Evolutionary conservation across 2,329 filamentous ascomycete species (phyloP).

Genomic region (Monascus ruber): DNA sequence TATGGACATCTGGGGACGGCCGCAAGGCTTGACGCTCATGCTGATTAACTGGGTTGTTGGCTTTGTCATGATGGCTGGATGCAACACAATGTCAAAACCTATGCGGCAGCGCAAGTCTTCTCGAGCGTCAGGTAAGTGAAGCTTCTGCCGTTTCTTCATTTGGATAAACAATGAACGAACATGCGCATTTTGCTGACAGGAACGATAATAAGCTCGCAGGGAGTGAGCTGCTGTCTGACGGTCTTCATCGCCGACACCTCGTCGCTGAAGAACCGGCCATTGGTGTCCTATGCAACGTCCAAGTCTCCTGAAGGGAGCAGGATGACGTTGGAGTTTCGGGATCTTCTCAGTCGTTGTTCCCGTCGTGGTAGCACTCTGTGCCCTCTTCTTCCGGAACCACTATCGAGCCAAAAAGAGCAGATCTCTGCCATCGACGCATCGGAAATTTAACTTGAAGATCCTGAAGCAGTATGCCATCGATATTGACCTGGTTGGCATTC

Average conservation of each 20-base stretch:
- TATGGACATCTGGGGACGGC: constrained; percentile 51
- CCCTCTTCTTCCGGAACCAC: constrained; percentile 43
- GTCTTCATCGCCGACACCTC: constrained; percentile 53
- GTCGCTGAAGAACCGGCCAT: constrained; percentile 43
- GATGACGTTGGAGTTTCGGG: constrained; percentile 51
- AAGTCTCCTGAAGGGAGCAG: constrained; percentile 27
- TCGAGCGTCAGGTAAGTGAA: constrained; percentile 27
- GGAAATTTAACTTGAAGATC: constrained; percentile 37
- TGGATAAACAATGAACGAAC: too few relatives aligned
- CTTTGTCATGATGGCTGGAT: constrained; percentile 49
- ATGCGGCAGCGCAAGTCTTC: constrained; percentile 15
- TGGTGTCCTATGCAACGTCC: constrained; percentile 35
- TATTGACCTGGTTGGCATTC: constrained; percentile 50
- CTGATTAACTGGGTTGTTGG: constrained; percentile 32
- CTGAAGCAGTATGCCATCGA: constrained; percentile 44
- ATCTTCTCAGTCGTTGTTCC: constrained; percentile 48
- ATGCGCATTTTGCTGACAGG: too few relatives aligned
- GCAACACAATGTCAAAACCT: constrained; percentile 45
- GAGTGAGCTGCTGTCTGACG: constrained; percentile 41
- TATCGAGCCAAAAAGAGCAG: constrained; percentile 44
- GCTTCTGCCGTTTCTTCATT: too few relatives aligned
- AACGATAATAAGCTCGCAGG: constrained; percentile 37
- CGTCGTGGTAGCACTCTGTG: constrained; percentile 39
- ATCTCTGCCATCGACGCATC: constrained; percentile 31
- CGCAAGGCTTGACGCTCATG: constrained; percentile 41